phyloP scores from a whole-genome alignment of 345 rosid genomes.

The Eucalyptus cloeziana region DNA sequence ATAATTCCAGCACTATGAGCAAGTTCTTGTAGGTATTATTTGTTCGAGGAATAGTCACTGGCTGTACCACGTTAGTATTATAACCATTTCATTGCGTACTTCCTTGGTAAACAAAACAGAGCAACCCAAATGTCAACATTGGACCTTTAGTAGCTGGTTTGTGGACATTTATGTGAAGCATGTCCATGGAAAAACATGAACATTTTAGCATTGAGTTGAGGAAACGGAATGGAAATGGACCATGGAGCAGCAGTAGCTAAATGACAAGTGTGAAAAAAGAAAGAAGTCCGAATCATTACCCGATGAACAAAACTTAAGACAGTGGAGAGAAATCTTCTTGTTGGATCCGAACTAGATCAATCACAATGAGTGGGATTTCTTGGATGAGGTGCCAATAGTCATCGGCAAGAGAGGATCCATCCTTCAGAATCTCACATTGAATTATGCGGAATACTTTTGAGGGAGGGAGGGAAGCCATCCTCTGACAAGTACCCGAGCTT shows the following conservation, averaged over 20 bases:
- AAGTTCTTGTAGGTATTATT: too few species aligned
- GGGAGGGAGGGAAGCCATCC: neutral
- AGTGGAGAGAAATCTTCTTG: too few species aligned
- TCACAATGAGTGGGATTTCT: neutral
- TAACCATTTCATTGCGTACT: neutral
- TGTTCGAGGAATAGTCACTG: too few species aligned
- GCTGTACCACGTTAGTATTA: too few species aligned
- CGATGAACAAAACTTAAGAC: too few species aligned
- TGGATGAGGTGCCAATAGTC: neutral
- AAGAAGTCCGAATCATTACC: too few species aligned
- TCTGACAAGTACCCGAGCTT: neutral
- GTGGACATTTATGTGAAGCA: too few species aligned
- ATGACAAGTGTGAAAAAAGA: too few species aligned
- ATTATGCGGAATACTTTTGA: neutral
- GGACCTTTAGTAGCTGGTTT: too few species aligned
- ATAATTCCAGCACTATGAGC: neutral
- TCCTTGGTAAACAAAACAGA: neutral
- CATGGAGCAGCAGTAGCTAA: too few species aligned
- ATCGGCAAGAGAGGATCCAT: neutral
- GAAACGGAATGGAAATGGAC: neutral
- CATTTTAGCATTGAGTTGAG: too few species aligned
- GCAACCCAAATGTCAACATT: neutral
- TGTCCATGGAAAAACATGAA: too few species aligned
- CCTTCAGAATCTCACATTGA: neutral
- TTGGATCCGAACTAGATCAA: neutral